Evolutionary conservation across 2,329 filamentous ascomycete species (phyloP), one percentile per base, ranked within the genome.

Genomic region (Aspergillus pseudonomiae): DNA sequence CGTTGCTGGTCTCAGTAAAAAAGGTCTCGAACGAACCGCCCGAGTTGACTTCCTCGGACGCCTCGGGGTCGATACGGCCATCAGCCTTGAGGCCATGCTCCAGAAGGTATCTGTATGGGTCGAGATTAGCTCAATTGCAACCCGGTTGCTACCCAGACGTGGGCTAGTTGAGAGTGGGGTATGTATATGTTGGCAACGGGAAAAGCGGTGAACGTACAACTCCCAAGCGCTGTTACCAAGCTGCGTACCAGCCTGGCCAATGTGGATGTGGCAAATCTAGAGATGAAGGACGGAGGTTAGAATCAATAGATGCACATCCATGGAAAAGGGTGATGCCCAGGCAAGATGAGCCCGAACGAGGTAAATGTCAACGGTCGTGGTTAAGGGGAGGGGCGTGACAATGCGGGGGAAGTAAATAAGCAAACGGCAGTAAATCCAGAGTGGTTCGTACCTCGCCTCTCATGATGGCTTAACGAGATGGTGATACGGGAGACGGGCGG

Each of bases 211-310:
- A 67, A 77, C 86, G 69, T 85, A 89, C 88, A 89, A 83, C 79
- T 90, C 87, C 88, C 88, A 90, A 70, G 87, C 88, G 74, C 84
- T 86, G 80, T 89, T 89, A 72, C 88, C 88, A 64, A 90, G 84
- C 82, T 90, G 88, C 61, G 82, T 84, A 77, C 88, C 88, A 78
- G 88, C 88, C 80, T 90, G 88, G 78, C 88, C 88, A 77, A 90
- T 87, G 76, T 89, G 87, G 71, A 90, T 80, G 78, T 90, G 88
- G 75, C 85, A 85, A 76, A 90, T 85, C 87, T 89, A 69, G 45
- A 59, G 6, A 28, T n/a, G 7, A 10, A 52, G 58, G 61, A 57
- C 32, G 63, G 6, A 43, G 1, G 55, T 70, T 61, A 69, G 65
- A 45, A 59, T 64, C 26, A 30, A 30, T 43, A 32, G 6, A 9